Conservation (phyloP, 2,329 filamentous ascomycete genomes). For the Coniella lustricola region DNA sequence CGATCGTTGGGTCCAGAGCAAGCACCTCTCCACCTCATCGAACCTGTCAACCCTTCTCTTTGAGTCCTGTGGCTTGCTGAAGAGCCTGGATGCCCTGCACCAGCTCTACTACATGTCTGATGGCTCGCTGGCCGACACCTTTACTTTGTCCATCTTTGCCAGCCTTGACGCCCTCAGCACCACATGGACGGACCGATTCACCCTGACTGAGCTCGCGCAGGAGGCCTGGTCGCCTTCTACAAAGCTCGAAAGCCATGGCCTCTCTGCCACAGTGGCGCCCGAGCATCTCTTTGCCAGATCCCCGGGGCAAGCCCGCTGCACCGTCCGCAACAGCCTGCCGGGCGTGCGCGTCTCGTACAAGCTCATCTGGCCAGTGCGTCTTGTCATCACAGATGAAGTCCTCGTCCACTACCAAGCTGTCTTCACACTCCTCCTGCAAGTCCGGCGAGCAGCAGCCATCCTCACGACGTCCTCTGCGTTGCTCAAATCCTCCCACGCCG, state of each 20-base stretch:
- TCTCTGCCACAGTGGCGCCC: slow-evolving; percentile 50
- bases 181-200: slow-evolving; percentile 74
- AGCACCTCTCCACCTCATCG: slow-evolving; percentile 62
- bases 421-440: slow-evolving; percentile 71
- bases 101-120: slow-evolving; percentile 72
- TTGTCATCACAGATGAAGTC: slow-evolving; percentile 63
- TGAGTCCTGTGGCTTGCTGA: slow-evolving; percentile 58
- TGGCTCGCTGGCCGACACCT: slow-evolving; percentile 57
- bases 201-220: slow-evolving; percentile 70
- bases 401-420: slow-evolving; percentile 62
- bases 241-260: slow-evolving; percentile 50
- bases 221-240: slow-evolving; percentile 52
- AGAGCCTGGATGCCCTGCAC: slow-evolving; percentile 59
- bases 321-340: slow-evolving; percentile 54
- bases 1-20: slow-evolving; percentile 67
- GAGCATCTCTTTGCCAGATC: slow-evolving; percentile 29
- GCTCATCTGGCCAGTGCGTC: slow-evolving; percentile 59
- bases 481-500: slow-evolving; percentile 41
- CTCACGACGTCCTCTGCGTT: slow-evolving; percentile 47
- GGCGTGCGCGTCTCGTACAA: slow-evolving; percentile 61
- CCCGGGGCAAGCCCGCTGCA: slow-evolving; percentile 43
- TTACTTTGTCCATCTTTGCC: slow-evolving; percentile 66
- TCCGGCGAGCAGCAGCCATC: slow-evolving; percentile 61
- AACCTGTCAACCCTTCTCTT: slow-evolving; percentile 62
- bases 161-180: slow-evolving; percentile 56